Evolutionary conservation across 208 protist species (phyloP), one percentile per base, ranked within the genome.

Genomic region (Porcisia hertigi): DNA sequence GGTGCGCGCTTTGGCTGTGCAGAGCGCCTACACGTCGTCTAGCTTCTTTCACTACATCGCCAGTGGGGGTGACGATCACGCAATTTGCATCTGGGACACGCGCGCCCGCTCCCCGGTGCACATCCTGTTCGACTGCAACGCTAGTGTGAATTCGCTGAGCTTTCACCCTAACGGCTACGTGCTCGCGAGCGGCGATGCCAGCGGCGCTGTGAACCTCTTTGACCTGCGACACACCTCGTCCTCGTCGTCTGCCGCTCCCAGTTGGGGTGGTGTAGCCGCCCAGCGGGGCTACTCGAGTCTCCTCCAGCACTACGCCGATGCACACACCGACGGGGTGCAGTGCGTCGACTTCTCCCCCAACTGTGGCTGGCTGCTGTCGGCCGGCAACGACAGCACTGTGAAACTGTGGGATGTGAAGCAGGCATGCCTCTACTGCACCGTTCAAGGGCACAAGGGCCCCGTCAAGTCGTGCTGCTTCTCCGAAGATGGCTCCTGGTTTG

Each of bases 401-500:
- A 94, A 95, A 75, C 62, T 98, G 60, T 98, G 94, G 93, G 94
- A 98, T 71, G 78, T 92, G 16, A 82, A 84, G 45, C 91, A 97
- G 69, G 94, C 92, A 4, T 87, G 87, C 57, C 71, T 97, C 23
- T 95, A 95, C 81, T 96, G 92, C 80, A 95, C 93, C 12, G 57
- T 98, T 34, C 79, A 90, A 78, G 96, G 82, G 6, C 96, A 98
- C 83, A 82, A 82, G 12, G 91, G 94, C 0, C 75, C 86, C 41
- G 92, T 97, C 55, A 76, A 83, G 73, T 82, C 84, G 0, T 81
- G 81, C 55, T 62, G 76, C 66, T 92, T 95, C 76, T 85, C 87
- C 23, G 75, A 86, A 47, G 79, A 89, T 66, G 85, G 90, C 18
- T 8, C 64, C 84, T 86, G 79, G 78, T 96, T 97, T 54, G 87